Base-by-base conservation (phyloP, 1,139 yeast genomes). In the Geotrichum candidum region DNA sequence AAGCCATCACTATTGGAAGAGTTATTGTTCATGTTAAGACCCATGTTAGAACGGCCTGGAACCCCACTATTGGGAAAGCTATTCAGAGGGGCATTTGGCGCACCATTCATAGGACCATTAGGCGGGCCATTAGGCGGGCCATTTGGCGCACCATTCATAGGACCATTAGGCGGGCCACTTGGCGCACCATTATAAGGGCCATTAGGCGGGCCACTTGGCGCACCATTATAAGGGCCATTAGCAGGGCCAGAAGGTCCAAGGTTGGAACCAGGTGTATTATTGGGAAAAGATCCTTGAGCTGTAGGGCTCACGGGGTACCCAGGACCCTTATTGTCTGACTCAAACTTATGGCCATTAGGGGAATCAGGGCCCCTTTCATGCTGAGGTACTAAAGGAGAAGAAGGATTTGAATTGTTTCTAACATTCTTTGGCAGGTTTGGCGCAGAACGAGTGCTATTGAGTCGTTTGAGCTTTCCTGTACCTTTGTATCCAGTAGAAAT, bases 401-500 rank as follows among this genome's bases (percentile, higher is more conserved):
- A 23, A n/a, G 57, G 57, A 46, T 54, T 54, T 1, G 57, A 45
- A 22, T 51, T 35, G 41, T 35, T 35, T 35, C 41, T 35, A 35
- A 35, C 41, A 9, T 35, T 35, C 13, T 35, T 35, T 35, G 41
- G 41, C n/a, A 35, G 10, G 13, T 35, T 35, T 35, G 41, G 41
- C n/a, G 10, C 41, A 11, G 41, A 35, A 9, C 41, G 41, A 35
- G 41, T 13, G n/a, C 41, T 35, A 35, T 35, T 35, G n/a, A 35
- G 41, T 11, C 41, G 41, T 15, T 35, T 35, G 13, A 35, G 41
- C 41, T 35, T 35, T 35, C 41, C 41, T 35, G n/a, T 35, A 27
- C 97, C 97, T 54, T 84, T 84, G 73, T 88, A 91, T 7, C 97
- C 97, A 56, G 82, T 77, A 15, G 82, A 77, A 64, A 90, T 74